Evolutionary conservation across 2,329 filamentous ascomycete genomes (phyloP), one percentile per base, ranked within the genome.

Genomic region (Ascochyta lentis): DNA sequence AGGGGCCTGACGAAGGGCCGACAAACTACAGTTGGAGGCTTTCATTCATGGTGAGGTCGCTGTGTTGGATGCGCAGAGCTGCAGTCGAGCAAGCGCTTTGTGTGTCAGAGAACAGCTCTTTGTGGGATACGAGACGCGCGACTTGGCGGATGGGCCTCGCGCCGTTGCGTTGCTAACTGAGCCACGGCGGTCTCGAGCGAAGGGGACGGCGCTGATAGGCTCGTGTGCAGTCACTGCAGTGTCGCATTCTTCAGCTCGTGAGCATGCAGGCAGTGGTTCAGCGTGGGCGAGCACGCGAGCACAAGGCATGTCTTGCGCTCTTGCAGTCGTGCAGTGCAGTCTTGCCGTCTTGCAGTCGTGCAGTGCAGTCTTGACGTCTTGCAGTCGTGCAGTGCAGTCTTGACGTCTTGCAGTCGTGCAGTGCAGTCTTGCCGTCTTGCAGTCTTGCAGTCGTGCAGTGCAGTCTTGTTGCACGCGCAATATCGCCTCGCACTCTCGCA

Each of bases 181-280:
- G 44, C 52, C 53, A 56, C 53, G 41, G 44, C 41, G 45, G 56
- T 60, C 59, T 60, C 48, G 46, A 60, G 53, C 54, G 45, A 49
- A 52, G 45, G 35, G 38, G 45, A 38, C 24, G 54, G 29, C 38
- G 38, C 23, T 59, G 61, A 66, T 64, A 61, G 60, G 60, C 54
- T 46, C 46, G 39, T 45, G 19, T 19, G 19, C 19, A 19, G 19
- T 19, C 19, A 19, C 39, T 61, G 60, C 49, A 54, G 48, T 35
- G 64, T 58, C 50, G 58, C 61, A 64, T 58, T 66, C 56, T 54
- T 63, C 66, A 68, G 64, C 66, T 65, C 44, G 49, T 47, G 49
- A 43, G 53, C 47, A 43, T 50, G 12, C 31, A 53, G 57, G 12
- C 31, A 53, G 57, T 63, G 47, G 53, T 38, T 46, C 47, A 48